Evolutionary conservation across 306 rosid species (phyloP), one percentile per base, ranked within the genome.

Genomic region (Hippophae tibetana): DNA sequence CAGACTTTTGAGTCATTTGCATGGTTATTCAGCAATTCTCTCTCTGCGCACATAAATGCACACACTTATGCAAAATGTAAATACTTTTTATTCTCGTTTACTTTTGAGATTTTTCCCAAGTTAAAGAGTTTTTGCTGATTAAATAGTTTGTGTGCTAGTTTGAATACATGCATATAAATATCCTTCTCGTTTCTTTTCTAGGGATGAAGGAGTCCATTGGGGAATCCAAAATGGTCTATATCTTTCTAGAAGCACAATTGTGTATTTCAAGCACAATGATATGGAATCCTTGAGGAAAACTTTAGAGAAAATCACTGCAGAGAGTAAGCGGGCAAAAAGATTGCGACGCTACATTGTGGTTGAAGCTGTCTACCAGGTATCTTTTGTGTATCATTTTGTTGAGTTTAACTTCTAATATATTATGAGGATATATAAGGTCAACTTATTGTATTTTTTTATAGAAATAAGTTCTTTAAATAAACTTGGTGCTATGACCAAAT

Each of bases 131-230:
- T 18, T 18, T 66, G 50, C 53, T 49, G 61, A 48, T 47, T 31
- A 64, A 51, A 58, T 49, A 3, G 47, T 18, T 50, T 50, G 42
- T 43, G 0, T 43, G 38, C 10, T 27, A 13, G 25, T 43, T 61
- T 13, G 54, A 64, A 53, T 60, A 43, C 46, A 31, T 52, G 27
- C 40, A 44, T 50, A 45, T 42, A 47, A 59, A 61, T 43, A 10
- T 55, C 8, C 42, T 38, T 54, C 13, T 67, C 48, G 61, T 64
- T 47, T 23, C 60, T 25, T 53, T 83, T 68, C 54, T 77, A 93
- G 97, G 66, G 99, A 93, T 41, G 99, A 93, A 69, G 99, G 97
- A 62, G 99, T 88, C 52, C 99, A 93, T 68, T 93, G 99, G 99
- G 97, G 97, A 70, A 88, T 88, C 69, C 99, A 93, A 70, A 93